Conservation (phyloP, 2,329 filamentous ascomycete species). For the Arachnomyces sp. region DNA sequence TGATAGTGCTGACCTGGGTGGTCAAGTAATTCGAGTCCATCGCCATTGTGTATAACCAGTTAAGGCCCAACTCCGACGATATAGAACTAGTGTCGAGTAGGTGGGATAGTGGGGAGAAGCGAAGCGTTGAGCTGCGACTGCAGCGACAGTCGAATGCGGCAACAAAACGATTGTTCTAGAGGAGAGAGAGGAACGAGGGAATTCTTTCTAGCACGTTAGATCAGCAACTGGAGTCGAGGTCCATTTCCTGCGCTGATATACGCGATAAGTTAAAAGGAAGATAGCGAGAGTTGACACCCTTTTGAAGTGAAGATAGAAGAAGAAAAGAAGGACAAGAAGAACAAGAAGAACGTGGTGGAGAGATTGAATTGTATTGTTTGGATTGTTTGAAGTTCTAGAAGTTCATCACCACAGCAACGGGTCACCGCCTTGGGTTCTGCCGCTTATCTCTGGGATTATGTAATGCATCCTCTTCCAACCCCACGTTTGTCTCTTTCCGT, state of each 20-base stretch:
- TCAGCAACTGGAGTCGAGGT: too few relatives aligned
- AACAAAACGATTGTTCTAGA: background rate
- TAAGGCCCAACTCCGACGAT: background rate
- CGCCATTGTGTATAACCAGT: conserved; percentile 23
- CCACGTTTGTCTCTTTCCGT: too few relatives aligned
- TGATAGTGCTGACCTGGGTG: conserved; percentile 90
- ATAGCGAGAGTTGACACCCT: too few relatives aligned
- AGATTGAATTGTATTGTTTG: conserved; percentile 6
- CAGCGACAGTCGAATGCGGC: background rate
- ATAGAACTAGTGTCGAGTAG: background rate
- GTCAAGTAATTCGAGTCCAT: conserved; percentile 92
- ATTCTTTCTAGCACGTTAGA: too few relatives aligned
- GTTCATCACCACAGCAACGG: conserved; percentile 29
- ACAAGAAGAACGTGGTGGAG: too few relatives aligned
- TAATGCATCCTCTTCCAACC: too few relatives aligned
- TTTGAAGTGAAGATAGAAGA: too few relatives aligned
- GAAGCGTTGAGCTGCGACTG: background rate
- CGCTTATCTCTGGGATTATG: too few relatives aligned
- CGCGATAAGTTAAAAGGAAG: too few relatives aligned
- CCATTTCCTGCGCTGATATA: too few relatives aligned
- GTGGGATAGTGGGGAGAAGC: background rate
- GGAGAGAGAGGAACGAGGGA: background rate
- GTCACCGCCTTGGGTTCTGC: conserved; percentile 25
- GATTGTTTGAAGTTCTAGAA: conserved; percentile 23
- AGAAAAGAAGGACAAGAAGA: too few relatives aligned